Conservation (phyloP, 2,329 filamentous ascomycete genomes). For the Exophiala calicioides region DNA sequence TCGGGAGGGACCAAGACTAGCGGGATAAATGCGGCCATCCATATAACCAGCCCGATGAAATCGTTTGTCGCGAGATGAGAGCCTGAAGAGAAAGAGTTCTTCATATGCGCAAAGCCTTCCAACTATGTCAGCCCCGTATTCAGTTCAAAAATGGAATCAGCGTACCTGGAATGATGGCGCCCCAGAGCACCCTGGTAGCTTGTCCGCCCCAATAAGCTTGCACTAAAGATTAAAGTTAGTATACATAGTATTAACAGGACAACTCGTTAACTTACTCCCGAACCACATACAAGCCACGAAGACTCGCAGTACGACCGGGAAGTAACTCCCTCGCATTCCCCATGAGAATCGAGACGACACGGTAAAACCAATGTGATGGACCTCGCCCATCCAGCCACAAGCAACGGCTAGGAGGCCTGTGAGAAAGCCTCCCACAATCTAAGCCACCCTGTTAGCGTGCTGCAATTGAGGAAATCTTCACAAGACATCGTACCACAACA, state of each 20-base stretch:
- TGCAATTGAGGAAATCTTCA: neutral
- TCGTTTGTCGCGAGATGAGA: constrained; percentile 33
- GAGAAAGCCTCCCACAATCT: constrained; percentile 28
- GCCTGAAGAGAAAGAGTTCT: constrained; percentile 30
- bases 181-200: constrained; percentile 29
- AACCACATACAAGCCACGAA: constrained; percentile 32
- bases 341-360: constrained; percentile 33
- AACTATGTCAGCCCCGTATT: no score
- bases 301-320: constrained; percentile 27
- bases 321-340: constrained; percentile 33
- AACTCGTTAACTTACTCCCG: neutral
- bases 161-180: constrained; percentile 23
- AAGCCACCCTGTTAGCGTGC: constrained; percentile 12
- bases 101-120: constrained; percentile 30
- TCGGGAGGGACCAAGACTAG: constrained; percentile 30
- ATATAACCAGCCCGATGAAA: constrained; percentile 33
- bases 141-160: neutral
- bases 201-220: constrained; percentile 31
- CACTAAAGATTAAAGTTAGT: constrained; percentile 19
- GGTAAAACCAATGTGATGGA: constrained; percentile 35
- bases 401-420: constrained; percentile 32
- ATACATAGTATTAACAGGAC: no score
- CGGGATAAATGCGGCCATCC: constrained; percentile 30
- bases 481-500: constrained; percentile 26
- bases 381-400: constrained; percentile 34